Conservation (phyloP, 2,329 filamentous ascomycete genomes). For the Pezicula radicicola region DNA sequence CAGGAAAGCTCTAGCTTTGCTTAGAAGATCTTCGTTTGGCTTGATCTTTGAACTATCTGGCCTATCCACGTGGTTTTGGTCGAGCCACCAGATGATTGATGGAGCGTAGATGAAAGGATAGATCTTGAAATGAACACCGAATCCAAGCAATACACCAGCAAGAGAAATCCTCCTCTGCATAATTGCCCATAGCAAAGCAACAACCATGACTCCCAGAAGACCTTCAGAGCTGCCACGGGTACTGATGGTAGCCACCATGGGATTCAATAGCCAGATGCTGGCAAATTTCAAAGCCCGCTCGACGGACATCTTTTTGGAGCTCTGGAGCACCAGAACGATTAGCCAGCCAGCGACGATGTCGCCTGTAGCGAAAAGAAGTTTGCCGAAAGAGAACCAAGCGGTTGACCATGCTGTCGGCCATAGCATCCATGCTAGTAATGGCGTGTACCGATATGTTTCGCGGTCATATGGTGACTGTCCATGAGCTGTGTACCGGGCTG, state of each 20-base stretch:
- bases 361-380: conserved; percentile 77
- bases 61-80: conserved; percentile 43
- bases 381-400: conserved; percentile 74
- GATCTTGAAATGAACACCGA: conserved; percentile 96
- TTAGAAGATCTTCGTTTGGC: conserved; percentile 22
- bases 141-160: conserved; percentile 73
- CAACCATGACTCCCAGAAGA: conserved; percentile 78
- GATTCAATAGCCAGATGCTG: conserved; percentile 90
- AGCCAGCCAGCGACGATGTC: conserved; percentile 85
- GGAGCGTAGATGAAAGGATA: conserved; percentile 96
- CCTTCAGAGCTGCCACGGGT: conserved; percentile 94
- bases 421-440: conserved; percentile 86
- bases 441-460: conserved; percentile 96
- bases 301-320: conserved; percentile 26
- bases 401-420: conserved; percentile 67
- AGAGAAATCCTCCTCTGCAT: conserved; percentile 58
- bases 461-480: conserved; percentile 76
- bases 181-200: conserved; percentile 80
- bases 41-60: conserved; percentile 4
- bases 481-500: conserved; percentile 70
- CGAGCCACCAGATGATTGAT: conserved; percentile 78
- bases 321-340: conserved; percentile 54
- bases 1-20: conserved; percentile 38
- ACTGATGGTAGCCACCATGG: conserved; percentile 97
- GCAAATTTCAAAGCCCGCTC: conserved; percentile 70